Evolutionary conservation across 2,329 filamentous ascomycete genomes (phyloP), one percentile per base, ranked within the genome.

Genomic region (Boeremia lycopersici): DNA sequence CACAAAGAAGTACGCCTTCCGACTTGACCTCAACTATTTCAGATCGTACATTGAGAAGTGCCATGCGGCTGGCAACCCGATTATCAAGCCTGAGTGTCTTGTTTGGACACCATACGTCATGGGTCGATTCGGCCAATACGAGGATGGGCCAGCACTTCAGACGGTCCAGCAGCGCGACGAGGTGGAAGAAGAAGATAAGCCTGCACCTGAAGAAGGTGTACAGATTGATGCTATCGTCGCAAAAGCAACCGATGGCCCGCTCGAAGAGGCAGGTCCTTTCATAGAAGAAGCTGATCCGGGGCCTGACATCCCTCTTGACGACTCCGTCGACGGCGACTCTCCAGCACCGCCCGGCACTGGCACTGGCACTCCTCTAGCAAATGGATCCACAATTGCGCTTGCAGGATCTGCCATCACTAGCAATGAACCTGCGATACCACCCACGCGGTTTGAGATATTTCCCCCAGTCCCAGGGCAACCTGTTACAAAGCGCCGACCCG

Each of bases 61-160:
- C 85, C 90, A 96, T 69, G 83, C 84, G 43, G 97, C 97, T 71
- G 87, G 89, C 9, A 96, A 96, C 63, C 90, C 96, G 19, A 89
- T 87, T 65, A 84, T 99, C 31, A 89, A 95, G 62, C 86, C 89
- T 0, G 86, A 89, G 39, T 87, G 87, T 15, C 82, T 99, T 25
- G 89, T 93, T 10, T 99, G 95, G 95, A 97, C 93, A 12, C 95
- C 95, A 0, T 99, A 96, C 72, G 87, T 98, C 36, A 98, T 97
- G 92, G 93, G 95, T 25, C 86, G 91, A 40, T 86, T 89, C 31
- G 89, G 88, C 4, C 90, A 91, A 66, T 93, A 95, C 65, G 91
- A 96, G 69, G 84, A 92, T 44, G 90, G 88, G 6, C 90, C 90
- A 6, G 84, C 88, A 6, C 79, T 98, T 51, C 93, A 91, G 61